Evolutionary conservation across 345 rosid genomes (phyloP), one percentile per base, ranked within the genome.

Genomic region (Populus ilicifolia): DNA sequence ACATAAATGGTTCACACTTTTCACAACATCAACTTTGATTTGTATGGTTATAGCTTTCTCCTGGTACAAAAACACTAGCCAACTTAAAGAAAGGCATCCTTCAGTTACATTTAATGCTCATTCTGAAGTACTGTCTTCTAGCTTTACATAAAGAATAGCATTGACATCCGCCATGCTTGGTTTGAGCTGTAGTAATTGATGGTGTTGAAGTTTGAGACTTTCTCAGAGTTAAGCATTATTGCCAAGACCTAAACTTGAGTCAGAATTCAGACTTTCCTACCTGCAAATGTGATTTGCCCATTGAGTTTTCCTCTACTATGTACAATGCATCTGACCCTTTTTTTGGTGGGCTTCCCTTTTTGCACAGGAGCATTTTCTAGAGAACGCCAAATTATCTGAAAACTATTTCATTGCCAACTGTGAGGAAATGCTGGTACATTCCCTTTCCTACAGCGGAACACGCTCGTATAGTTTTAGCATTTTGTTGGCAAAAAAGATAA

Each of bases 381-480:
- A 89, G 79, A 93, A 95, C 83, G 94, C 98, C 69, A 95, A 89
- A 80, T 73, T 95, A 73, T 95, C 98, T 74, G 85, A 85, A 39
- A 90, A 93, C 79, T 95, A 90, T 85, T 95, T 95, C 83, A 91
- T 95, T 46, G 77, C 95, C 35, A 84, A 93, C 81, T 90, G 92
- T 62, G 97, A 91, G 81, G 92, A 89, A 44, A 77, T 91, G 74
- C 75, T 95, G 91, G 99, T 95, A 88, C 29, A 82, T n/a, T 65
- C 41, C 44, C 52, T 52, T 66, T 56, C 62, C 43, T 62, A 6
- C 65, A 38, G 1, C 20, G n/a, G 72, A 23, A 70, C 16, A 67
- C 29, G 48, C 61, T 18, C 36, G 61, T 13, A 38, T 71, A n/a
- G 5, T 35, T 79, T 56, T 68, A 61, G 63, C 46, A 23, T 70